Evolutionary conservation across 2,329 filamentous ascomycete species (phyloP).

Genomic region (Trichophaea hybrida): DNA sequence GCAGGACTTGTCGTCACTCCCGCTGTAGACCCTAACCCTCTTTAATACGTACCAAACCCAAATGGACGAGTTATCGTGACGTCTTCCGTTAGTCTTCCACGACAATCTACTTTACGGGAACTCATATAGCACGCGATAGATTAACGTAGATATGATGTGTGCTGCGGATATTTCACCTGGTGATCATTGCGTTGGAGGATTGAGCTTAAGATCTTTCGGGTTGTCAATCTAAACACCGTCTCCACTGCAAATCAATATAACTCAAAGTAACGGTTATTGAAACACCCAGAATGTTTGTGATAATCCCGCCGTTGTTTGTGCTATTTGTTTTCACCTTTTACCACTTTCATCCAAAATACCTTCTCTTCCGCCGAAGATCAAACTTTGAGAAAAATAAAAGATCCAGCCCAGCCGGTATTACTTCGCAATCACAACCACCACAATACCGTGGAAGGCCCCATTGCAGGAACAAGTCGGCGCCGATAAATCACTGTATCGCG

Average conservation of each 20-base stretch:
- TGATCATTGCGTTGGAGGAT: background rate
- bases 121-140: background rate
- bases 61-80: background rate
- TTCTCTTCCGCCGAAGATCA: no score
- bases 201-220: background rate
- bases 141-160: background rate
- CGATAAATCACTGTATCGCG: conserved; percentile 30
- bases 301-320: background rate
- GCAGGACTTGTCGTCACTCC: background rate
- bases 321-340: background rate
- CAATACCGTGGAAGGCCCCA: background rate
- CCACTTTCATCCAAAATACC: background rate
- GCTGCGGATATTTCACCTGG: background rate
- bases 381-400: no score
- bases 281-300: background rate
- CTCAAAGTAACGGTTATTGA: background rate
- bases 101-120: background rate
- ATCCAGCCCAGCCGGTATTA: background rate
- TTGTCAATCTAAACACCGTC: background rate
- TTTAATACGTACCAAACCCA: background rate
- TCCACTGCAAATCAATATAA: background rate
- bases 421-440: background rate
- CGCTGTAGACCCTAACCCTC: background rate
- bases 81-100: background rate
- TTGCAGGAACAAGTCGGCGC: conserved; percentile 1